Percentiles rank a stretch among this genome's conserved stretches.
Evolutionary conservation across 2,329 filamentous ascomycete genomes (phyloP).

Genomic region (Pseudogymnoascus sp.): DNA sequence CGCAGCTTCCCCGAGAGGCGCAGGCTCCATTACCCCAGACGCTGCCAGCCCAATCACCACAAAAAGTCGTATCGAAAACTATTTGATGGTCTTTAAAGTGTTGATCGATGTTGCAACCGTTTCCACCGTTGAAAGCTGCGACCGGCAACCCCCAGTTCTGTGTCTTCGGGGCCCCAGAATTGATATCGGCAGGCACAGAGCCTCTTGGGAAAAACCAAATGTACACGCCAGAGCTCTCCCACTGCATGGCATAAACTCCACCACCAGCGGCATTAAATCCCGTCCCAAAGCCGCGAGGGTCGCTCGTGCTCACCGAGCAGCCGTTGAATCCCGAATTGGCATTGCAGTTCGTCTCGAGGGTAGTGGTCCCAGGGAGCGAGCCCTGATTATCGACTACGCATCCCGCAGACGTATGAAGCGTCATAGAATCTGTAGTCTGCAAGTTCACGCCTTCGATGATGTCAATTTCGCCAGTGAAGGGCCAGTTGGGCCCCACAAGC

Average conservation of each 20-base stretch:
- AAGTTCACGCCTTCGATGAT: conserved; percentile 64
- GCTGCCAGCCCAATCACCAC: conserved; percentile 62
- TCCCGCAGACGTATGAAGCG: conserved; percentile 48
- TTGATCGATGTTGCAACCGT: conserved; percentile 54
- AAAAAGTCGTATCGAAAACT: conserved; percentile 68
- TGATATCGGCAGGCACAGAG: conserved; percentile 57
- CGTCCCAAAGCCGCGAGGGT: conserved; percentile 47
- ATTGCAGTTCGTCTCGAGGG: conserved; percentile 34
- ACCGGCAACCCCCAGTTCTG: conserved; percentile 58
- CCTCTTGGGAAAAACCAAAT: conserved; percentile 71
- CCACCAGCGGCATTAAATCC: conserved; percentile 58
- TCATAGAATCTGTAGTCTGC: conserved; percentile 50
- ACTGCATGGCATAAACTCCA: conserved; percentile 64
- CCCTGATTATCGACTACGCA: conserved; percentile 36
- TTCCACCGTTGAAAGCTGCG: conserved; percentile 56
- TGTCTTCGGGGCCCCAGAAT: conserved; percentile 48
- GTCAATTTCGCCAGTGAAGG: conserved; percentile 55
- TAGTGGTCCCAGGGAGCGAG: conserved; percentile 34
- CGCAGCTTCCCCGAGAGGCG: conserved; percentile 52
- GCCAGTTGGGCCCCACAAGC: conserved; percentile 52
- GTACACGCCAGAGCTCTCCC: conserved; percentile 59
- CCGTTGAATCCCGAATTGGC: conserved; percentile 39
- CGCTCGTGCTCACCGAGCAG: conserved; percentile 30
- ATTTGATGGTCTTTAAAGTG: conserved; percentile 64
- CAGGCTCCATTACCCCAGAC: conserved; percentile 43